Conservation (phyloP, 345 rosid genomes). For the Euphorbia peplus region DNA sequence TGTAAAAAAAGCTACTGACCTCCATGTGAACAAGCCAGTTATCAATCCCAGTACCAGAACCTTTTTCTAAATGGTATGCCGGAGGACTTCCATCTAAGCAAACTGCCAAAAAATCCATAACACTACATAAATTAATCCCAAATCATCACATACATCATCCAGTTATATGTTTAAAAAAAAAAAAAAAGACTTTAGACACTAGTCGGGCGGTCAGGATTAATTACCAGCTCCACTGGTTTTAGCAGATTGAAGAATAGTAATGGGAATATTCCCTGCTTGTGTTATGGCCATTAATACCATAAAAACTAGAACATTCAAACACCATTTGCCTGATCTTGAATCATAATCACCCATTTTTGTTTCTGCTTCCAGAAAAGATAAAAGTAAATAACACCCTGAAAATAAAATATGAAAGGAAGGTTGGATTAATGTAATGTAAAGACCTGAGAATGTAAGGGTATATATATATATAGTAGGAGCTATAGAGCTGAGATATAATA, state of each 20-base stretch:
- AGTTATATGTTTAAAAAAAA: neutral
- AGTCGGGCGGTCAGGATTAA: neutral
- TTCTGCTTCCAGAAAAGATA: neutral
- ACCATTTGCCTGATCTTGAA: constrained; percentile 18
- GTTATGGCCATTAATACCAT: constrained; percentile 2
- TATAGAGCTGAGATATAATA: no score
- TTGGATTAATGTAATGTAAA: neutral
- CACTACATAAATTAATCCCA: no score
- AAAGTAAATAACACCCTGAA: neutral
- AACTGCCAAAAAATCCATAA: constrained; percentile 46
- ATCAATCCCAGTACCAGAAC: constrained; percentile 73
- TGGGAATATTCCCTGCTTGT: constrained; percentile 18
- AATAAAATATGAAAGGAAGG: no score
- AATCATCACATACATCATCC: no score
- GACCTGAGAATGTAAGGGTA: neutral
- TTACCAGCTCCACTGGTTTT: constrained; percentile 28
- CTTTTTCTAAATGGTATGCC: constrained; percentile 76
- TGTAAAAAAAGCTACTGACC: no score
- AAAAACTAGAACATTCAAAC: neutral
- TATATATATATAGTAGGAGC: no score
- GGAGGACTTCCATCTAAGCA: constrained; percentile 98
- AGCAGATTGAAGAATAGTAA: constrained; percentile 22
- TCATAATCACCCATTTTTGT: constrained; percentile 15
- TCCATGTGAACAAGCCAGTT: constrained; percentile 85
- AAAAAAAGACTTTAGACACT: neutral